phyloP scores from a whole-genome alignment of 1,139 yeast genomes.

The Meyerozyma smithsonii region DNA sequence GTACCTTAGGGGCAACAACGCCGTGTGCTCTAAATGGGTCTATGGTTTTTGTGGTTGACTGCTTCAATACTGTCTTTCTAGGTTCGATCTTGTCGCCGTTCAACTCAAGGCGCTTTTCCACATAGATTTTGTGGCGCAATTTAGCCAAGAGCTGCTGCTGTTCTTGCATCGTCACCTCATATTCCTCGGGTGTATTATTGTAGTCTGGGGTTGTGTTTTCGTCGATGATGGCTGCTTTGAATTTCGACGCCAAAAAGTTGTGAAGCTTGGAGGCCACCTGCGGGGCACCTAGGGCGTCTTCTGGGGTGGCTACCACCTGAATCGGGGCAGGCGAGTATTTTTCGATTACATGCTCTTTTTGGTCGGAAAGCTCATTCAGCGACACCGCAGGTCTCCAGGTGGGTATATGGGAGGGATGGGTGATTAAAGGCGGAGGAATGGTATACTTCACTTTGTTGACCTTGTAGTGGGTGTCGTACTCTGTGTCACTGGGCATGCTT shows the following conservation, averaged over 20 bases:
- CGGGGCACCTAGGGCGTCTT: slow-evolving; percentile 21
- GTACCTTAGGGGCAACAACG: slow-evolving; percentile 34
- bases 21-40: slow-evolving; percentile 39
- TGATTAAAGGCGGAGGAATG: slow-evolving; percentile 57
- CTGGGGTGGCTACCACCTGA: slow-evolving; percentile 17
- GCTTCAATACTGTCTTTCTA: slow-evolving; percentile 44
- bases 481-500: slow-evolving; percentile 2
- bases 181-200: slow-evolving; percentile 31
- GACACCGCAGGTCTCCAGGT: slow-evolving; percentile 52
- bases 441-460: slow-evolving; percentile 42
- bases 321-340: slow-evolving; percentile 30
- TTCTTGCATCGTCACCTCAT: slow-evolving; percentile 24
- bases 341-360: slow-evolving; percentile 30
- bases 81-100: slow-evolving; percentile 41
- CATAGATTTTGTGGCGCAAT: slow-evolving; percentile 27
- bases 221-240: slow-evolving; percentile 37
- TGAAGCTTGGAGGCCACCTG: slow-evolving; percentile 39
- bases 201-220: slow-evolving; percentile 32
- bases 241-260: slow-evolving; percentile 49
- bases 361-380: slow-evolving; percentile 26
- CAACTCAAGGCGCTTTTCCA: slow-evolving; percentile 36
- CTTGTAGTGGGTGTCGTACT: slow-evolving; percentile 21
- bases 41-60: slow-evolving; percentile 35
- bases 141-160: slow-evolving; percentile 27
- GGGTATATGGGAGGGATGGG: slow-evolving; percentile 75